Evolutionary conservation across 257 asterid genomes (phyloP).

Genomic region (Przewalskia tangutica): DNA sequence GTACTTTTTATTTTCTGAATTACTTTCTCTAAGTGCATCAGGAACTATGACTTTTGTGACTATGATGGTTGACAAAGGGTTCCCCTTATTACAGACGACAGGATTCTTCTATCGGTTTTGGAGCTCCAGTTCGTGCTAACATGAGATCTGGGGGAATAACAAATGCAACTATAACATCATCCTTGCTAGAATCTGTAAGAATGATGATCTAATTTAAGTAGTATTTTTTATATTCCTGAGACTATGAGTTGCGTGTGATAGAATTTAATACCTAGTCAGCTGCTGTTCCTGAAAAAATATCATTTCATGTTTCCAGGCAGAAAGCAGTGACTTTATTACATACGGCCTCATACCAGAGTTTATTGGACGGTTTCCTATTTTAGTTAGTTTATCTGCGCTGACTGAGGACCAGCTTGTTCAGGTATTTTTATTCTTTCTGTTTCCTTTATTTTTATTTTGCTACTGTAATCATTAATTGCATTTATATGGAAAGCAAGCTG

Average conservation of each 20-base stretch:
- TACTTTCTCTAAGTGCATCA: not conserved
- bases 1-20: constrained; percentile 24
- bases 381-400: constrained; percentile 81
- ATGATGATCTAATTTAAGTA: constrained; percentile 1
- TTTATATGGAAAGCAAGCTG: not conserved
- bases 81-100: constrained; percentile 49
- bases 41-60: not conserved
- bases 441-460: not conserved
- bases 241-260: not conserved
- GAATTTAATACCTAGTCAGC: not conserved
- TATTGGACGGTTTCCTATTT: constrained; percentile 89
- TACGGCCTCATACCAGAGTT: constrained; percentile 93
- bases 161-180: constrained; percentile 62
- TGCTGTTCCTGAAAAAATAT: constrained; percentile 1
- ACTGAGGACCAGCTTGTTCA: constrained; percentile 85
- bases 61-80: not conserved
- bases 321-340: constrained; percentile 86
- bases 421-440: constrained; percentile 29
- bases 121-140: constrained; percentile 88
- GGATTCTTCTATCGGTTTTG: constrained; percentile 92
- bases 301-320: constrained; percentile 51
- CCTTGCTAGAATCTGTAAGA: constrained; percentile 86
- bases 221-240: not conserved
- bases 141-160: constrained; percentile 78
- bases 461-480: not conserved